A percentile compares a stretch with the other conserved stretches of the same genome.
Evolutionary conservation across 2,329 filamentous ascomycete species (phyloP).

Genomic region (Dothistroma pini): DNA sequence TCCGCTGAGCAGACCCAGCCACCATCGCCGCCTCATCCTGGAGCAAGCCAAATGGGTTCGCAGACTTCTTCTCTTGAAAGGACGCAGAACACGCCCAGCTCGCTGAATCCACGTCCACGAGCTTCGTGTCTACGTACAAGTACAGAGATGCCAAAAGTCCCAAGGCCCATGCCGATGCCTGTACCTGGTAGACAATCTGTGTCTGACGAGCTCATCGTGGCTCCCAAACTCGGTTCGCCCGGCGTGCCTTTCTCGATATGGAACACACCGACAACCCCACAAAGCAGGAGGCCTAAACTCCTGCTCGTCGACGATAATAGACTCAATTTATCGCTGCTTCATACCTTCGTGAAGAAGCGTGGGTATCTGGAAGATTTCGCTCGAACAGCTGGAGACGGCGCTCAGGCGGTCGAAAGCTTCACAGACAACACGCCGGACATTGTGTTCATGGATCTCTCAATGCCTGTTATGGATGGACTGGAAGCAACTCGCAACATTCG

Average conservation of each 20-base stretch:
- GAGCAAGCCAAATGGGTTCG: background rate
- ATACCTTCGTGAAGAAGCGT: constrained; percentile 34
- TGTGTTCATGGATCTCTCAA: constrained; percentile 47
- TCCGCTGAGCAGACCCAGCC: background rate
- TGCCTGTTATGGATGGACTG: constrained; percentile 37
- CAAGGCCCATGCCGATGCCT: background rate
- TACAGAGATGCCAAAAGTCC: background rate
- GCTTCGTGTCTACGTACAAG: background rate
- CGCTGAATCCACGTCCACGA: background rate
- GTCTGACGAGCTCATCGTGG: background rate
- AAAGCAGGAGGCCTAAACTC: constrained; percentile 18
- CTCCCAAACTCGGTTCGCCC: background rate
- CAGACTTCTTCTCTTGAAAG: background rate
- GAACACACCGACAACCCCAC: constrained; percentile 3
- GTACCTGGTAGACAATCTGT: background rate
- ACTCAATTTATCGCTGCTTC: constrained; percentile 27
- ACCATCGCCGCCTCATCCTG: background rate
- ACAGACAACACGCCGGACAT: constrained; percentile 40
- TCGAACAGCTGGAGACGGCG: constrained; percentile 44
- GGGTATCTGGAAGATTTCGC: constrained; percentile 26
- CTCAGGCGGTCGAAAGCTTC: constrained; percentile 46
- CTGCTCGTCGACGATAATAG: constrained; percentile 32
- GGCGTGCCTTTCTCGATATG: constrained; percentile 1
- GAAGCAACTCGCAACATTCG: constrained; percentile 31
- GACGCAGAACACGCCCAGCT: background rate